phyloP scores from a whole-genome alignment of 2,329 filamentous ascomycete genomes.

The Claviceps capensis region DNA sequence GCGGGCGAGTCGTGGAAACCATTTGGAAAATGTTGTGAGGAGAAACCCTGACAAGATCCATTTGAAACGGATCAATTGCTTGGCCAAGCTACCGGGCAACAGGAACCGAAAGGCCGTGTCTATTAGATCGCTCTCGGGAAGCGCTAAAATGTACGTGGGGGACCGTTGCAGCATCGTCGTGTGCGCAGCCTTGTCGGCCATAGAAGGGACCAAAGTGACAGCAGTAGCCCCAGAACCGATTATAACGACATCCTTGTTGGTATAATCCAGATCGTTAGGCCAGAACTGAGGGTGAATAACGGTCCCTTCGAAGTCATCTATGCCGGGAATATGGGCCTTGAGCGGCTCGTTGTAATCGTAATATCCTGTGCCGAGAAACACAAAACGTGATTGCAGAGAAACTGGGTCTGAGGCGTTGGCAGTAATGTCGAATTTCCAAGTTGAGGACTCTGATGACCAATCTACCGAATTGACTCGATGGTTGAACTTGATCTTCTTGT shows the following conservation, averaged over 20 bases:
- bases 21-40: conserved; percentile 12
- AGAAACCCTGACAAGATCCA: conserved; percentile 36
- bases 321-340: conserved; percentile 44
- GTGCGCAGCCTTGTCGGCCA: conserved; percentile 46
- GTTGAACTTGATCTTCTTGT: conserved; percentile 31
- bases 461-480: conserved; percentile 31
- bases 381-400: conserved; percentile 32
- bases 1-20: conserved; percentile 36
- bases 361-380: conserved; percentile 41
- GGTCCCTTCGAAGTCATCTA: conserved; percentile 48
- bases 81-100: conserved; percentile 31
- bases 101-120: conserved; percentile 22
- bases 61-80: conserved; percentile 31
- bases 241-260: conserved; percentile 51
- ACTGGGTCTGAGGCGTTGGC: conserved; percentile 9
- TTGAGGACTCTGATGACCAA: conserved; percentile 40
- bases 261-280: conserved; percentile 50
- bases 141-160: conserved; percentile 51
- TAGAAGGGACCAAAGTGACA: conserved; percentile 55
- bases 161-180: conserved; percentile 70
- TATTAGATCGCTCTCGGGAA: conserved; percentile 24
- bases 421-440: conserved; percentile 35
- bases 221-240: conserved; percentile 67
- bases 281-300: conserved; percentile 61
- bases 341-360: conserved; percentile 54